phyloP scores from a whole-genome alignment of 1,284 basidiomycete genomes.

The Naganishia cerealis region DNA sequence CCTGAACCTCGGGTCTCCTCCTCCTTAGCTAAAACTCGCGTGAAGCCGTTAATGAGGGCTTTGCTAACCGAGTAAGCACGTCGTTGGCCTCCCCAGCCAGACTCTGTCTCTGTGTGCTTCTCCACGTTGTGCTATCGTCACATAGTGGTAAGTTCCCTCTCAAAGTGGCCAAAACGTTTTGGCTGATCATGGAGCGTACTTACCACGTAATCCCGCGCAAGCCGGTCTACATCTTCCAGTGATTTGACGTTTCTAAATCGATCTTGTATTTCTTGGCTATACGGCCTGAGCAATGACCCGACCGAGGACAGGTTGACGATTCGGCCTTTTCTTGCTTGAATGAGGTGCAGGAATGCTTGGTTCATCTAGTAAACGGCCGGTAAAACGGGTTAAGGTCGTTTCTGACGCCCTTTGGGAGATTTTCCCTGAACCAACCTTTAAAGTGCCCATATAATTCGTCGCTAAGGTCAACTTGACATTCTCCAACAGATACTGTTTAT shows the following conservation, averaged over 20 bases:
- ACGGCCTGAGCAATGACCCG: slow-evolving; percentile 27
- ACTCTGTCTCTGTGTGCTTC: slow-evolving; percentile 11
- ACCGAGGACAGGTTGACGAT: slow-evolving; percentile 33
- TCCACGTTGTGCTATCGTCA: slow-evolving; percentile 11
- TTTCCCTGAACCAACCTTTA: slow-evolving; percentile 11
- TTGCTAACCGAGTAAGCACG: slow-evolving; percentile 32
- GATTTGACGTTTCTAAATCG: slow-evolving; percentile 22
- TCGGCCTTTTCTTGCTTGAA: slow-evolving; percentile 19
- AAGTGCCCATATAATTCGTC: slow-evolving; percentile 29
- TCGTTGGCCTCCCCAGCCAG: slow-evolving; percentile 30
- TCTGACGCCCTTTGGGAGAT: neutral
- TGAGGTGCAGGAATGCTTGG: slow-evolving; percentile 25
- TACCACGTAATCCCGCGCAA: slow-evolving; percentile 28
- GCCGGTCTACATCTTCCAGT: slow-evolving; percentile 20
- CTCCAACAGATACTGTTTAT: slow-evolving; percentile 27
- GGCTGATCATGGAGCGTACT: neutral
- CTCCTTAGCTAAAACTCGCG: slow-evolving; percentile 22
- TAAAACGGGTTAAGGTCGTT: neutral
- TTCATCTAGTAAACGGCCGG: slow-evolving; percentile 18
- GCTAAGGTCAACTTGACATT: slow-evolving; percentile 28
- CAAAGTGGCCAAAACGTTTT: neutral
- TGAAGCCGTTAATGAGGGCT: slow-evolving; percentile 30
- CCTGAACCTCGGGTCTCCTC: slow-evolving; percentile 7
- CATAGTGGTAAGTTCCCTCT: neutral
- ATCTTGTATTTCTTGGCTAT: slow-evolving; percentile 26